Base-by-base conservation (phyloP, 129 eudicot genomes). In the Solidago caesia region DNA sequence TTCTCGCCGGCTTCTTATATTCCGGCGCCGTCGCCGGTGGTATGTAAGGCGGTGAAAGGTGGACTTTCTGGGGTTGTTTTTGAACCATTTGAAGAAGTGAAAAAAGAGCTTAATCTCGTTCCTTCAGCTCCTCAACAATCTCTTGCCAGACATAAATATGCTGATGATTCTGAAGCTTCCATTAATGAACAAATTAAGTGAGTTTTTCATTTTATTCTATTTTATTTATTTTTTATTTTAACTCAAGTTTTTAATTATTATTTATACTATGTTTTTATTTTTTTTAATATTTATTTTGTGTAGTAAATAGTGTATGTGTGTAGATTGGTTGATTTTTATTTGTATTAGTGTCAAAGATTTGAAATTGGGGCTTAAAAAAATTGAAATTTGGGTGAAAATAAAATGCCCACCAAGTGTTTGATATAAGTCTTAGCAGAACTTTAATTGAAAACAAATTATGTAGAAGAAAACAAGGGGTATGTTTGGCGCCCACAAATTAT, bases 181-280 rank as follows among this genome's bases (percentile, higher is more conserved):
- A 81, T 92, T 61, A 92, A 92, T 45, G 96, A 88, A 75, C 98
- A 93, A 74, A 93, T 93, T 81, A 93, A 90, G 98, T 93, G 29
- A 29, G 87, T 64, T 55, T n/a, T 49, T 21, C 21, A 21, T 21
- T 21, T 21, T 21, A 21, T 21, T 21, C 0, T 21, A 21, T 21
- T 21, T 21, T 21, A 21, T 21, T 21, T 44, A 48, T 42, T 7
- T 61, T 60, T 60, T 26, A 26, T 26, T 60, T 3, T 25, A 4
- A 59, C 1, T 60, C 25, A 27, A 60, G 15, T 9, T 60, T 12
- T 21, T 3, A 59, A 16, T 7, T 26, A 7, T n/a, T 25, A 3
- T 26, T 26, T 53, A 0, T 49, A 49, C 2, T n/a, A 16, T 13
- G 6, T 51, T 21, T 21, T 21, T 21, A 29, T 33, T 33, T 33